These are phyloP conservation scores for Fusarium temperatum DNA, from an alignment of 2,329 filamentous ascomycete genomes.

Conservation along the genomic window DNA sequence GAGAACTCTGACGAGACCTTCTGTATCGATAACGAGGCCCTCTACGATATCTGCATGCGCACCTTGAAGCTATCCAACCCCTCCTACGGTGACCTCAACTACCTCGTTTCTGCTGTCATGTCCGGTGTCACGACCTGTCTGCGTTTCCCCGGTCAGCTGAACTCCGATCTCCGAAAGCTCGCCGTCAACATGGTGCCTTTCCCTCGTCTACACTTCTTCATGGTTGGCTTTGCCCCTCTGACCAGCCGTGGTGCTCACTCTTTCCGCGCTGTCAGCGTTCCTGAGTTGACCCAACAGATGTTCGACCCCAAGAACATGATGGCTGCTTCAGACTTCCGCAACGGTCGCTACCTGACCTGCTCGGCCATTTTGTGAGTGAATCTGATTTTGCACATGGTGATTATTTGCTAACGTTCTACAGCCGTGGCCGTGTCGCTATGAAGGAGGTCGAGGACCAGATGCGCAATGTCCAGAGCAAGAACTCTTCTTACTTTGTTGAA, in stretches of 20 bases:
- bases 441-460: slow-evolving; percentile 99
- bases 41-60: slow-evolving; percentile 99
- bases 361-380: slow-evolving; percentile 89
- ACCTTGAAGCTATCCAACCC: slow-evolving; percentile 99
- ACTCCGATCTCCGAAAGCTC: slow-evolving; percentile 99
- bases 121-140: slow-evolving; percentile 98
- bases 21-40: slow-evolving; percentile 99
- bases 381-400: background rate
- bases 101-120: slow-evolving; percentile 99
- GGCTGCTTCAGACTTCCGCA: slow-evolving; percentile 99
- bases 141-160: slow-evolving; percentile 99
- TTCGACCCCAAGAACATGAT: slow-evolving; percentile 99
- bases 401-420: slow-evolving; percentile 44
- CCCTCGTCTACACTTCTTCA: slow-evolving; percentile 99
- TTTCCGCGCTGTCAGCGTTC: slow-evolving; percentile 97
- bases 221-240: slow-evolving; percentile 99
- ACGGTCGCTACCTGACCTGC: slow-evolving; percentile 99
- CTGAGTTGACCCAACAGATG: slow-evolving; percentile 99
- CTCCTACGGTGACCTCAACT: slow-evolving; percentile 98
- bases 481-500: slow-evolving; percentile 99
- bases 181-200: slow-evolving; percentile 99
- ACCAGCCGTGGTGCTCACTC: slow-evolving; percentile 86
- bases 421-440: slow-evolving; percentile 99
- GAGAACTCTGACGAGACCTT: slow-evolving; percentile 99
- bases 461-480: slow-evolving; percentile 99